Conservation (phyloP, 2,329 filamentous ascomycete genomes). For the Zymoseptoria pseudotritici region DNA sequence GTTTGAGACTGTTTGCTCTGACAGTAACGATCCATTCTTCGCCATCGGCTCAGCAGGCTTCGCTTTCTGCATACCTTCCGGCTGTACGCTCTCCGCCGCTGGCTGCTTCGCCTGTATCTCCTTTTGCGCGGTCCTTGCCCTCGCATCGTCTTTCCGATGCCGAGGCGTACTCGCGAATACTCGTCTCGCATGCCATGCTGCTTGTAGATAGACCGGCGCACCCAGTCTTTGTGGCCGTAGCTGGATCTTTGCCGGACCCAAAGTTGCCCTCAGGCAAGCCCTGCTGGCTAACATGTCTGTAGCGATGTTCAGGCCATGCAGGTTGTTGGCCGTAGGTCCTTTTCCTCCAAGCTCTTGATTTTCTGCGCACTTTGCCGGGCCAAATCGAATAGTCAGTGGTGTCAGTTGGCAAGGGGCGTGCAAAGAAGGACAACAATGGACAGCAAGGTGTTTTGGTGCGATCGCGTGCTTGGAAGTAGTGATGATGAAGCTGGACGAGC, state of each 20-base stretch:
- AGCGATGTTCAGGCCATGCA: neutral
- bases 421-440: neutral
- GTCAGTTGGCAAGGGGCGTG: neutral
- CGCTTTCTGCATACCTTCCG: constrained; percentile 28
- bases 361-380: neutral
- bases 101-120: constrained; percentile 22
- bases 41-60: constrained; percentile 27
- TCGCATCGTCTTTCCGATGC: constrained; percentile 37
- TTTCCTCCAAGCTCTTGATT: neutral
- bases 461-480: constrained; percentile 6
- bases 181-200: constrained; percentile 24
- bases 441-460: neutral
- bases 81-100: constrained; percentile 26
- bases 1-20: constrained; percentile 57
- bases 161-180: constrained; percentile 39
- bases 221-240: neutral
- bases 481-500: too few species aligned
- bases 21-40: constrained; percentile 52
- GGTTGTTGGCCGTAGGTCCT: neutral
- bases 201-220: constrained; percentile 10
- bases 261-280: constrained; percentile 19
- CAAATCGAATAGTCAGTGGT: neutral
- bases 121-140: constrained; percentile 19
- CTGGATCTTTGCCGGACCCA: constrained; percentile 10
- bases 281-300: constrained; percentile 22